Evolutionary conservation across 2,329 filamentous ascomycete species (phyloP).

Genomic region (Alternaria triticimaculans): DNA sequence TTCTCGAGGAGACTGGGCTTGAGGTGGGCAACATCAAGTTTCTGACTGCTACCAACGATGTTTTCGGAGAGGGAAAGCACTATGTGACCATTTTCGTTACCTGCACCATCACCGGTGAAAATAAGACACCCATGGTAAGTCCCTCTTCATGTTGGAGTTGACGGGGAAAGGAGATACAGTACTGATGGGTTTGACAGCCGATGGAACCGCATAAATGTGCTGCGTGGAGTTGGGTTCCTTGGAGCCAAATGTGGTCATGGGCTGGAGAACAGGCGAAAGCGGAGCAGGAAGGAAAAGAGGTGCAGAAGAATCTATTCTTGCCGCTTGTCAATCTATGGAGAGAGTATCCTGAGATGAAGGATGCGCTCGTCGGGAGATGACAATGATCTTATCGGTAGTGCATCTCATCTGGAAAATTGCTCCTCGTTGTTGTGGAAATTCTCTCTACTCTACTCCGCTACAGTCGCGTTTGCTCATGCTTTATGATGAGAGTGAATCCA

Average conservation of each 20-base stretch:
- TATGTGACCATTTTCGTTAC: constrained; percentile 77
- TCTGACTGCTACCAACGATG: constrained; percentile 69
- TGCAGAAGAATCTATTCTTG: constrained; percentile 52
- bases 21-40: constrained; percentile 60
- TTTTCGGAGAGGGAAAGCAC: constrained; percentile 71
- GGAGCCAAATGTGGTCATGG: constrained; percentile 55
- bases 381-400: neutral
- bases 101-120: constrained; percentile 57
- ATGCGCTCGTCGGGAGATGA: constrained; percentile 22
- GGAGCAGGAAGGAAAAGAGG: constrained; percentile 31
- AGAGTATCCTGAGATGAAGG: constrained; percentile 38
- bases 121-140: constrained; percentile 62
- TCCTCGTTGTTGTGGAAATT: neutral
- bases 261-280: constrained; percentile 42
- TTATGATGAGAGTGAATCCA: neutral
- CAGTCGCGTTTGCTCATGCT: neutral
- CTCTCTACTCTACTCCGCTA: neutral
- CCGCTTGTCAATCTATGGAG: constrained; percentile 56
- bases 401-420: neutral
- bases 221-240: constrained; percentile 61
- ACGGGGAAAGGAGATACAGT: neutral
- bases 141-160: neutral
- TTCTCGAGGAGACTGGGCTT: constrained; percentile 71
- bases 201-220: constrained; percentile 63
- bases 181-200: constrained; percentile 24